Evolutionary conservation across 1,284 basidiomycete genomes (phyloP).

Genomic region (Trametes hirsuta): DNA sequence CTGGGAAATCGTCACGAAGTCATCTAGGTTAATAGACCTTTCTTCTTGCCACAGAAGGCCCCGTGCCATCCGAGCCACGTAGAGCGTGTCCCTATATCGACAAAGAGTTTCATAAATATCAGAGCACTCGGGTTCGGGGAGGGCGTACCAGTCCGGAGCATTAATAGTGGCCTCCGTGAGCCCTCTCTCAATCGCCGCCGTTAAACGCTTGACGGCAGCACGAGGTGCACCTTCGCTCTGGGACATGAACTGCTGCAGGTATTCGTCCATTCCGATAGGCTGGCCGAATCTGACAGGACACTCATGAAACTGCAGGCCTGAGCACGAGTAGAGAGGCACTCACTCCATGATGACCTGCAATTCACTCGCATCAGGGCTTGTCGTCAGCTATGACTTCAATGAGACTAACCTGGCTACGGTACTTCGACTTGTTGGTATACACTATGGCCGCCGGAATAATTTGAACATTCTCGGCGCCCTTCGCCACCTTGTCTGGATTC

Average conservation of each 20-base stretch:
- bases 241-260: constrained; percentile 79
- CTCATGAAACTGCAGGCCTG: not conserved
- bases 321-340: constrained; percentile 29
- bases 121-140: not conserved
- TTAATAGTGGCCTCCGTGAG: constrained; percentile 85
- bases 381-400: constrained; percentile 7
- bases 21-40: constrained; percentile 71
- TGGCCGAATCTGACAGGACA: constrained; percentile 69
- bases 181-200: constrained; percentile 71
- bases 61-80: constrained; percentile 85
- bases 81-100: constrained; percentile 76
- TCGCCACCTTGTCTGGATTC: constrained; percentile 48
- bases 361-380: constrained; percentile 3
- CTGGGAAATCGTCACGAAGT: constrained; percentile 86
- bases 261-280: constrained; percentile 78
- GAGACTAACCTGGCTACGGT: constrained; percentile 74
- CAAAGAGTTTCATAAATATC: not conserved
- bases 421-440: constrained; percentile 95
- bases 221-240: constrained; percentile 69
- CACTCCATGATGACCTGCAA: constrained; percentile 72
- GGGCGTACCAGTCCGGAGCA: constrained; percentile 85
- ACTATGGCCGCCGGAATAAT: constrained; percentile 89
- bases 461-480: constrained; percentile 43
- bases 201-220: constrained; percentile 86
- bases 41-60: constrained; percentile 88